Evolutionary conservation across 768 basidiomycete genomes (phyloP).

Genomic region (Phlebiopsis flavidoalba): DNA sequence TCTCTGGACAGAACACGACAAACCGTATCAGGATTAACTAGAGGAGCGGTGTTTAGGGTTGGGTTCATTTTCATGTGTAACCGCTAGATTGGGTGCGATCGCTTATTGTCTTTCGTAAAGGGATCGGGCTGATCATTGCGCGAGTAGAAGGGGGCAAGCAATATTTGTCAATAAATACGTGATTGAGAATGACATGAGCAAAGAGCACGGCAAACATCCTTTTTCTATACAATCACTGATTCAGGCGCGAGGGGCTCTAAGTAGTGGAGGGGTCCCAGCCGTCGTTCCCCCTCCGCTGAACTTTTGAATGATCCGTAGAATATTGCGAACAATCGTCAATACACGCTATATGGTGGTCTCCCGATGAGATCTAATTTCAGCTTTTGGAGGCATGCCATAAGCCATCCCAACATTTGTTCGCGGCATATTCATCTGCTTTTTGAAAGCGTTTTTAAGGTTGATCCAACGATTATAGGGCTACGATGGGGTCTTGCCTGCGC

Average conservation of each 20-base stretch:
- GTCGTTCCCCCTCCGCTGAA: conserved; percentile 17
- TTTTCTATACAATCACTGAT: background rate
- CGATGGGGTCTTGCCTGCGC: conserved; percentile 7
- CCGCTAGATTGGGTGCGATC: background rate
- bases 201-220: background rate
- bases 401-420: conserved; percentile 19
- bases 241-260: background rate
- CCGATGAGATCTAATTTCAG: conserved; percentile 22
- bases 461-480: conserved; percentile 23
- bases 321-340: conserved; percentile 29
- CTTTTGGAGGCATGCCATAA: conserved; percentile 20
- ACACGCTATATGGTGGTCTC: conserved; percentile 26
- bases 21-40: too few relatives aligned
- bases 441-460: conserved; percentile 24
- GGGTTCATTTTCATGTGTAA: too few relatives aligned
- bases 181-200: background rate
- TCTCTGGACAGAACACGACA: too few relatives aligned
- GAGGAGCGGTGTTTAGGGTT: too few relatives aligned
- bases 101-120: conserved; percentile 9
- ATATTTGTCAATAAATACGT: background rate
- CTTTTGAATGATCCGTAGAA: conserved; percentile 21
- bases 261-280: conserved; percentile 22
- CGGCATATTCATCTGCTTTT: conserved; percentile 10
- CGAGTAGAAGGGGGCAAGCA: background rate
- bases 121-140: conserved; percentile 1